These are phyloP conservation scores for Barnettozyma salicaria DNA, from an alignment of 805 yeast species.

Conservation along the genomic window DNA sequence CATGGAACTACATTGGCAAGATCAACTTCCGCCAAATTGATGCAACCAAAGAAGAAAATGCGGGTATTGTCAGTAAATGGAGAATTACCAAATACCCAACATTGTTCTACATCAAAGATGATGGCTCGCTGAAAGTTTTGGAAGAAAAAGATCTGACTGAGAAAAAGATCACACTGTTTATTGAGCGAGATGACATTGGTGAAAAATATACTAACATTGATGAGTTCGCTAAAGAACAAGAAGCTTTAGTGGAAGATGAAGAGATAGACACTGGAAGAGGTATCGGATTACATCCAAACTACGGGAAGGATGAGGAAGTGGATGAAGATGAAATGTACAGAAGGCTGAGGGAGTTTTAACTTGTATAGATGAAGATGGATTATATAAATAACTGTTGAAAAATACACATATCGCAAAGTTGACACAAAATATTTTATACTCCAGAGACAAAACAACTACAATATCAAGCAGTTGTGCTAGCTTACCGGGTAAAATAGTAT, in stretches of 20 bases:
- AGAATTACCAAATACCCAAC: conserved; percentile 30
- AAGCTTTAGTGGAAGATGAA: conserved; percentile 14
- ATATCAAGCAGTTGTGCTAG: too few relatives aligned
- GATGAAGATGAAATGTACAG: conserved; percentile 17
- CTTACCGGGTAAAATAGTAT: too few relatives aligned
- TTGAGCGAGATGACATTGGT: conserved; percentile 27
- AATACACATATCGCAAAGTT: too few relatives aligned
- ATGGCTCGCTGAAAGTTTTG: conserved; percentile 8
- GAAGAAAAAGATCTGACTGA: conserved; percentile 22
- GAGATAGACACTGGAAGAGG: conserved; percentile 11
- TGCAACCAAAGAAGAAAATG: conserved; percentile 24
- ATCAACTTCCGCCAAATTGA: conserved; percentile 31
- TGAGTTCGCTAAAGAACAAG: conserved; percentile 12
- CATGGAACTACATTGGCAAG: conserved; percentile 18
- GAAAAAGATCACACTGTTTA: conserved; percentile 23
- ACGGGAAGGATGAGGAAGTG: conserved; percentile 11
- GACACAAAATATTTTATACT: too few relatives aligned
- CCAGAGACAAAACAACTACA: background rate
- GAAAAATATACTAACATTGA: conserved; percentile 9
- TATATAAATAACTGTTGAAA: too few relatives aligned
- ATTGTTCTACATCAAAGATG: conserved; percentile 19
- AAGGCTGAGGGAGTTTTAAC: conserved; percentile 19
- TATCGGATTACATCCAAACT: conserved; percentile 1
- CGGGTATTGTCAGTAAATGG: conserved; percentile 25
- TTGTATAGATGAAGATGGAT: too few relatives aligned